Base-by-base conservation (phyloP, 352 stramenopile species). In the Pythium utonaiense region DNA sequence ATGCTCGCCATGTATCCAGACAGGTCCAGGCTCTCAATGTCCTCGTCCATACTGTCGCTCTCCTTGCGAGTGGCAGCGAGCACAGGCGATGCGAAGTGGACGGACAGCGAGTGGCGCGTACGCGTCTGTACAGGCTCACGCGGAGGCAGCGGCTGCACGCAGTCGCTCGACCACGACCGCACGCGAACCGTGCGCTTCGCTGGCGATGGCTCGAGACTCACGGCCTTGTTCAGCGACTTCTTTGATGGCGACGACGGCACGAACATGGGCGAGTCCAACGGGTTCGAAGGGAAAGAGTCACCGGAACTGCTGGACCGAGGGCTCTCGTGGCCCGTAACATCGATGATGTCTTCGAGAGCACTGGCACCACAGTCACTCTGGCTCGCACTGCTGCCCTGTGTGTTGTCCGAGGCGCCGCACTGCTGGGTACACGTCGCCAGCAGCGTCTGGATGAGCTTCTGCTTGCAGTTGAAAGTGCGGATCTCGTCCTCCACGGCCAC, bases 401-500 rank as follows among this genome's bases (percentile, higher is more conserved):
- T 72, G 48, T 77, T 62, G 38, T 65, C 28, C 36, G 51, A 50
- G 9, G 60, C 34, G 10, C 44, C 44, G 21, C 40, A 66, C 22
- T 78, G 69, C 62, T 76, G 73, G 28, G 74, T 45, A 52, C 74
- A 85, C 14, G 68, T 83, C 22, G 64, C 53, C 42, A 87, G 64
- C 62, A 87, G 65, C 40, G 68, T 66, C 71, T 87, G 71, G 67
- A 84, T 84, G 53, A 87, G 71, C 63, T 74, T 78, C 60, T 87
- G 70, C 69, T 85, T 87, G 60, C 62, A 65, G 57, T 63, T 69
- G 53, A 84, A 87, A 30, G 62, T 65, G 27, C 69, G 64, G 54
- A 83, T 70, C 38, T 70, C 66, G 34, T 81, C 73, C 48, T 87
- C 77, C 14, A 79, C 67, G 8, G 34, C 38, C 8, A 50, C 33